phyloP scores from a whole-genome alignment of 2,329 filamentous ascomycete species.

The Talaromyces sp. region DNA sequence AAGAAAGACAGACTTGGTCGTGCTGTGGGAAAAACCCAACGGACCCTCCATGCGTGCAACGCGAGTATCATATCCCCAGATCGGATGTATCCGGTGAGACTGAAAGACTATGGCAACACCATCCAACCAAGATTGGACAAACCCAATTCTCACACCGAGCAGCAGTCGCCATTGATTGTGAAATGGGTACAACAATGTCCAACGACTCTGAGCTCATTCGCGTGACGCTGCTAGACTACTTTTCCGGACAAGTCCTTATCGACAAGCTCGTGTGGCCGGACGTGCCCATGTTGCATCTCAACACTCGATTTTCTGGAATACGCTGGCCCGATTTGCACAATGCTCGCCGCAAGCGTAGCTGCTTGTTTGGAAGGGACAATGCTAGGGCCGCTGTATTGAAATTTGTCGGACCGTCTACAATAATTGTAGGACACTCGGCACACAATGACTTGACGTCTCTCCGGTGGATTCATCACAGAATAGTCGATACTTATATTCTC shows the following conservation, averaged over 20 bases:
- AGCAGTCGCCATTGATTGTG: conserved; percentile 50
- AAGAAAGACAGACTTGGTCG: not conserved
- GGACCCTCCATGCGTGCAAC: not conserved
- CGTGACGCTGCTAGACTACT: conserved; percentile 50
- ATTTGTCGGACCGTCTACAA: conserved; percentile 44
- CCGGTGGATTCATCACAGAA: conserved; percentile 44
- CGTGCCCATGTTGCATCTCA: conserved; percentile 45
- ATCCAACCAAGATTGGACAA: not conserved
- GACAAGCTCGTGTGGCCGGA: conserved; percentile 49
- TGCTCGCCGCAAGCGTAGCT: conserved; percentile 17
- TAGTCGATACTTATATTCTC: conserved; percentile 44
- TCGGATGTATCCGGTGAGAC: not conserved
- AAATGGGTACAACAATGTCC: conserved; percentile 46
- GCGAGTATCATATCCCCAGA: not conserved
- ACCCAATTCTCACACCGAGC: not conserved
- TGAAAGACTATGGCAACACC: not conserved
- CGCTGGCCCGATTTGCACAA: conserved; percentile 29
- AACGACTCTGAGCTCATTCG: conserved; percentile 52
- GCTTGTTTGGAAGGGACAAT: conserved; percentile 39
- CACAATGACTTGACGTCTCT: conserved; percentile 42
- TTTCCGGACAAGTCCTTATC: conserved; percentile 45
- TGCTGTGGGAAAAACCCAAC: not conserved
- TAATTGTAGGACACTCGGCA: conserved; percentile 47
- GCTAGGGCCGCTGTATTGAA: conserved; percentile 42
- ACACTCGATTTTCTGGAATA: conserved; percentile 51